Percentiles rank a stretch among this genome's conserved stretches.
phyloP scores from a whole-genome alignment of 768 basidiomycete species.

The Panellus pusillus region DNA sequence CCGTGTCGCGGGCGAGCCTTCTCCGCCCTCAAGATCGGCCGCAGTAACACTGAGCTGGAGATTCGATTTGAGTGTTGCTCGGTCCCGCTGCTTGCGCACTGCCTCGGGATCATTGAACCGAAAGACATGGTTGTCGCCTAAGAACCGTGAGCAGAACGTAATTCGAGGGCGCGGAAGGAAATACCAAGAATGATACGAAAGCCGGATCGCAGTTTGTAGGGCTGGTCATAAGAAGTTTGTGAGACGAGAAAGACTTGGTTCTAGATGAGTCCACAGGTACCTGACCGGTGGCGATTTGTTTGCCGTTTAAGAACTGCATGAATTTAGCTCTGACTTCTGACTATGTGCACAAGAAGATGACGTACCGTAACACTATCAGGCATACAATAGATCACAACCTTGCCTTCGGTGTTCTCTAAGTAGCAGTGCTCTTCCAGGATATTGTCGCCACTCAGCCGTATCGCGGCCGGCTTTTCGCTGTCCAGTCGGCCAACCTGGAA shows the following conservation, averaged over 20 bases:
- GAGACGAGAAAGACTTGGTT: slow-evolving; percentile 16
- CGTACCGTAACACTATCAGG: slow-evolving; percentile 81
- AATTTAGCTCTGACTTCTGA: slow-evolving; percentile 15
- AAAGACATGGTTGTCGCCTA: slow-evolving; percentile 96
- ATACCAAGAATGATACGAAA: slow-evolving; percentile 94
- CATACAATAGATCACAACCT: slow-evolving; percentile 78
- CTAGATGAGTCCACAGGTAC: slow-evolving; percentile 41
- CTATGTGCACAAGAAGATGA: slow-evolving; percentile 17
- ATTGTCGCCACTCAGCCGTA: slow-evolving; percentile 89
- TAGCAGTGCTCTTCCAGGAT: slow-evolving; percentile 92
- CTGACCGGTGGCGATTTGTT: slow-evolving; percentile 75
- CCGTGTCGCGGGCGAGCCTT: slow-evolving; percentile 55
- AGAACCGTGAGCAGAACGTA: slow-evolving; percentile 16
- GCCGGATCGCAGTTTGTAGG: slow-evolving; percentile 87
- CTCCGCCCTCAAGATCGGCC: slow-evolving; percentile 58
- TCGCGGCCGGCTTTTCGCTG: slow-evolving; percentile 78
- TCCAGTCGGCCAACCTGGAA: slow-evolving; percentile 83
- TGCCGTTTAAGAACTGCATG: slow-evolving; percentile 87
- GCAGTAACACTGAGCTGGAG: slow-evolving; percentile 66
- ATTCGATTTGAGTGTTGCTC: slow-evolving; percentile 71
- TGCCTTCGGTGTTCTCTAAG: slow-evolving; percentile 85
- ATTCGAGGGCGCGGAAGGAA: slow-evolving; percentile 3
- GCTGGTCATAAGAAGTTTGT: slow-evolving; percentile 38
- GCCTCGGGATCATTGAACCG: slow-evolving; percentile 96
- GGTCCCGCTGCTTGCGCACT: slow-evolving; percentile 87